Conservation (phyloP, 352 stramenopile species). For the Nothophytophthora sp. region DNA sequence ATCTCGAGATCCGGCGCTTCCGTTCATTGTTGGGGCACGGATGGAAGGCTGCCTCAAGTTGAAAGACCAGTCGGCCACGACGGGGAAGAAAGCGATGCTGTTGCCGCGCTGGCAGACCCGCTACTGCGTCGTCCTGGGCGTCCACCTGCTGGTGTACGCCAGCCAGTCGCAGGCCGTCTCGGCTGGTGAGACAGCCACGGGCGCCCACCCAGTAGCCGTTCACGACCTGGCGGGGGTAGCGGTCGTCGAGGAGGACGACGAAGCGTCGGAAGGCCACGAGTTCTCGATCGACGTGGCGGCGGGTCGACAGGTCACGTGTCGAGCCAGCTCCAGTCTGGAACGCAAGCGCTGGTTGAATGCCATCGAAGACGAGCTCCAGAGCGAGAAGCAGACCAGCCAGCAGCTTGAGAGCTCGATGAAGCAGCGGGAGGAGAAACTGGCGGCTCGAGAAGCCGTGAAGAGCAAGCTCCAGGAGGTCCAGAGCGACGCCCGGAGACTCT, state of each 20-base stretch:
- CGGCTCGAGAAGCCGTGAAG: constrained; percentile 42
- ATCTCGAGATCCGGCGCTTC: constrained; percentile 48
- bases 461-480: constrained; percentile 53
- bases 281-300: constrained; percentile 32
- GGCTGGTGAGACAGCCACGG: constrained; percentile 14
- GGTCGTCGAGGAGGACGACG: constrained; percentile 18
- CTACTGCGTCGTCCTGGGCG: constrained; percentile 75
- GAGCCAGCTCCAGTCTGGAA: constrained; percentile 61
- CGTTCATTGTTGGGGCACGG: constrained; percentile 52
- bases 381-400: constrained; percentile 28
- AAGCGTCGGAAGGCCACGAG: constrained; percentile 2
- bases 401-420: constrained; percentile 38
- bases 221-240: constrained; percentile 50
- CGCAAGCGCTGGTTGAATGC: constrained; percentile 72
- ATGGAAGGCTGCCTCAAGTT: constrained; percentile 80
- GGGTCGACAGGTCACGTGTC: constrained; percentile 44
- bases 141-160: constrained; percentile 74
- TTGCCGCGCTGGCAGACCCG: constrained; percentile 48
- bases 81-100: constrained; percentile 34
- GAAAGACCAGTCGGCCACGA: constrained; percentile 20
- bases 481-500: constrained; percentile 50
- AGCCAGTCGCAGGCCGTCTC: constrained; percentile 54
- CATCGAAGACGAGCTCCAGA: constrained; percentile 52
- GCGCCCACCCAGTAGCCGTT: constrained; percentile 45
- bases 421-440: constrained; percentile 39